These are phyloP conservation scores for Petrea volubilis DNA, from an alignment of 257 asterid species.

Conservation along the genomic window DNA sequence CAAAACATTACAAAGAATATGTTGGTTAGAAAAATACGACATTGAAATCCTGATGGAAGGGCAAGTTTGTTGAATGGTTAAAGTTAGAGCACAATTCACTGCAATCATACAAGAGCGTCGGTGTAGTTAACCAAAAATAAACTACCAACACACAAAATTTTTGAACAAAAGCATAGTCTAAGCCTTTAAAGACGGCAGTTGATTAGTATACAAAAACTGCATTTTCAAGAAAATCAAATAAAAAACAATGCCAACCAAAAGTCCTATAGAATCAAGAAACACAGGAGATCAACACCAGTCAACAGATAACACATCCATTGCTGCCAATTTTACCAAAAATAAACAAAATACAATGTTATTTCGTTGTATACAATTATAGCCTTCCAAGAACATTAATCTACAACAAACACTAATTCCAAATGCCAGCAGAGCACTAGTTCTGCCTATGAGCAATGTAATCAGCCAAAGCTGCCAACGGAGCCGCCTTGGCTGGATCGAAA, in stretches of 20 bases:
- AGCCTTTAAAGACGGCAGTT: too few species aligned
- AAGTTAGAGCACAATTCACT: too few species aligned
- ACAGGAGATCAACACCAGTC: neutral
- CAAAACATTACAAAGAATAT: too few species aligned
- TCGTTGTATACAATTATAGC: neutral
- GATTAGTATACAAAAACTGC: too few species aligned
- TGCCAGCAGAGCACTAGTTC: constrained; percentile 28
- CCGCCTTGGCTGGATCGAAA: constrained; percentile 53
- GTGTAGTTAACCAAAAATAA: too few species aligned
- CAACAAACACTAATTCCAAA: constrained; percentile 14
- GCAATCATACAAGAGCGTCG: too few species aligned
- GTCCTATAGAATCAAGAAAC: neutral
- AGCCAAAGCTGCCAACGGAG: constrained; percentile 68
- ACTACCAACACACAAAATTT: too few species aligned
- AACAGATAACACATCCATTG: neutral
- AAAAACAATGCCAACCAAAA: neutral
- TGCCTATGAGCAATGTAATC: constrained; percentile 73
- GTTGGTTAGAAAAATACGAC: too few species aligned
- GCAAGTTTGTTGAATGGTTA: too few species aligned
- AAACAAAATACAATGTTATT: neutral
- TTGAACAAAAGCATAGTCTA: too few species aligned
- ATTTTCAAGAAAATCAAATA: too few species aligned
- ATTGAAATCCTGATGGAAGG: too few species aligned
- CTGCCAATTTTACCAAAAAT: neutral
- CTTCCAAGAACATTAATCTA: neutral